phyloP scores from a whole-genome alignment of 2,329 filamentous ascomycete species.

The Epichloe gansuensis region DNA sequence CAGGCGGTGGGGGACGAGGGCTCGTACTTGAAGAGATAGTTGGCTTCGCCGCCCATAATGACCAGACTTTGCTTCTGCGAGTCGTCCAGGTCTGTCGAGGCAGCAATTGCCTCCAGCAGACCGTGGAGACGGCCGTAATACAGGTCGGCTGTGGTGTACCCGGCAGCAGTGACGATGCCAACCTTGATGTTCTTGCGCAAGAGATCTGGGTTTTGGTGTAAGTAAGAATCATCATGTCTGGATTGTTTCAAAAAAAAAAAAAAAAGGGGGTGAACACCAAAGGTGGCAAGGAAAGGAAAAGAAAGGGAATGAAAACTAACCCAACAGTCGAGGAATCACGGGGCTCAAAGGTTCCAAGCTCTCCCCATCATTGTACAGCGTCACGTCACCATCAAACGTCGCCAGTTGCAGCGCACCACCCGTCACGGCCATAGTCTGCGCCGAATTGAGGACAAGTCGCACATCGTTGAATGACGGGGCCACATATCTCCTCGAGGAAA shows the following conservation, averaged over 20 bases:
- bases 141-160: conserved; percentile 75
- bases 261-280: no score
- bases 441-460: conserved; percentile 83
- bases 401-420: conserved; percentile 67
- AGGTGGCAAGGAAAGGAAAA: neutral
- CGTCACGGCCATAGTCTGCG: conserved; percentile 86
- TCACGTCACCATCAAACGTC: conserved; percentile 97
- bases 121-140: conserved; percentile 85
- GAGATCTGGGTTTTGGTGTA: conserved; percentile 36
- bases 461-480: conserved; percentile 97
- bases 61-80: conserved; percentile 67
- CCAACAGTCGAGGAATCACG: conserved; percentile 53
- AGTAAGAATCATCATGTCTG: neutral
- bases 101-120: conserved; percentile 65
- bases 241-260: neutral
- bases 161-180: conserved; percentile 92
- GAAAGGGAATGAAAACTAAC: conserved; percentile 16
- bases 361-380: conserved; percentile 83
- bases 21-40: conserved; percentile 81
- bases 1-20: conserved; percentile 52
- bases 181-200: conserved; percentile 69
- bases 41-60: conserved; percentile 91
- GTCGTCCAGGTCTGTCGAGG: conserved; percentile 44
- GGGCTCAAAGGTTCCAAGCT: conserved; percentile 65
- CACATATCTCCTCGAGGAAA: conserved; percentile 84